Base-by-base conservation (phyloP, 2,329 filamentous ascomycete genomes). In the Clonostachys rhizophaga region DNA sequence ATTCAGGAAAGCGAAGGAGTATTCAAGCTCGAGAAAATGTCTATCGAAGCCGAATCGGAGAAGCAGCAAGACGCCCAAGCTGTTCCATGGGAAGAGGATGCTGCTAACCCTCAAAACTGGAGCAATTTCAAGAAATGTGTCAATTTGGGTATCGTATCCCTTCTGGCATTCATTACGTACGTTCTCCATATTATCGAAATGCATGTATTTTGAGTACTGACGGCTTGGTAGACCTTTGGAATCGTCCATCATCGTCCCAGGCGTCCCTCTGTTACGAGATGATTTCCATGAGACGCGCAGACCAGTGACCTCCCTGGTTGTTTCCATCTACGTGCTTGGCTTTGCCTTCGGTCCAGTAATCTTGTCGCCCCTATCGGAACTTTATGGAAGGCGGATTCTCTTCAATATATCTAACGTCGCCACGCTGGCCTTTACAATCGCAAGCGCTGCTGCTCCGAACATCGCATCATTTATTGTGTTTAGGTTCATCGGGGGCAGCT, bases 381-480 rank as follows among this genome's bases (percentile, higher is more conserved):
- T 84, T 6, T 84, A 77, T 55, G 81, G 81, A 4, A 69, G 80
- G 6, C 74, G 75, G 24, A 48, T 68, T 2, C 42, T 58, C 49
- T 58, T 55, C 51, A 52, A 56, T 46, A 13, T 54, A 11, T 47
- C 50, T 49, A 77, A 79, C 14, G 72, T 82, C 3, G 57, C 82
- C n/a, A 69, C 66, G 11, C 78, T 83, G 6, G 77, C 82, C 57
- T 81, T 83, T 49, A 56, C 54, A 16, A 47, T 62, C 6, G 57
- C 48, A 2, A 56, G 58, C 3, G 61, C 61, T 5, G 62, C 86
- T n/a, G 74, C 78, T 6, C 78, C 83, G 54, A 81, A 85, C 55
- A 69, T 86, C 17, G 79, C 83, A 51, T 81, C 82, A 2, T 60
- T 89, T 8, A 71, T 86, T 58, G 63, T 83, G 11, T 81, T 79